phyloP scores from a whole-genome alignment of 495 filamentous ascomycete species.

The Penicillium diatomitis region DNA sequence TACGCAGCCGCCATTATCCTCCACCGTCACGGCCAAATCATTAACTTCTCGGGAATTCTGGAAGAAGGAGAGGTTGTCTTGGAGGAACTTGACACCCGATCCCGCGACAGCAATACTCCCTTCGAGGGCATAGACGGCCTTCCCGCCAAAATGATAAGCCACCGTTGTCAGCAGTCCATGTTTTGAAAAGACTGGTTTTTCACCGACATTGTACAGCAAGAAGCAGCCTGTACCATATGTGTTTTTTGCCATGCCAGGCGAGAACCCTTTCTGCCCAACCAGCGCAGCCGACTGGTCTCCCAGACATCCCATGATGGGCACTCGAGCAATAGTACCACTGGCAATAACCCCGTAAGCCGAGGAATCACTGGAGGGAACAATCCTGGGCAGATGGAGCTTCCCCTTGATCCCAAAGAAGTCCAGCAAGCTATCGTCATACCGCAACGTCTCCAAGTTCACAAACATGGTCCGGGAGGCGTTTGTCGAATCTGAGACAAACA shows the following conservation, averaged over 20 bases:
- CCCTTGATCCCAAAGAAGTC: slow-evolving; percentile 75
- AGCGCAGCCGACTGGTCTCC: slow-evolving; percentile 91
- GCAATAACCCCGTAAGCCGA: slow-evolving; percentile 62
- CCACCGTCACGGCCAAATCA: slow-evolving; percentile 67
- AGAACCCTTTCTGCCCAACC: slow-evolving; percentile 87
- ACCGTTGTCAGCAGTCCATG: slow-evolving; percentile 89
- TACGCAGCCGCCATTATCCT: slow-evolving; percentile 83
- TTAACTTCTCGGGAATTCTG: slow-evolving; percentile 65
- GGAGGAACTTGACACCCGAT: slow-evolving; percentile 79
- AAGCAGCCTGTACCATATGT: slow-evolving; percentile 97
- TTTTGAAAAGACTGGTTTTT: slow-evolving; percentile 79
- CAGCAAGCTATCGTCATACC: slow-evolving; percentile 75
- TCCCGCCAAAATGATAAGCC: slow-evolving; percentile 62
- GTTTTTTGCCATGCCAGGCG: slow-evolving; percentile 84
- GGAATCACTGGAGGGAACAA: slow-evolving; percentile 76
- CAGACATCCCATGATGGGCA: slow-evolving; percentile 75
- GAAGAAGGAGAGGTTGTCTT: slow-evolving; percentile 79
- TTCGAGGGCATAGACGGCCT: slow-evolving; percentile 83
- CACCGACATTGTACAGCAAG: slow-evolving; percentile 86
- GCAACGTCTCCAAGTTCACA: slow-evolving; percentile 75
- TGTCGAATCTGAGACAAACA: slow-evolving; percentile 83
- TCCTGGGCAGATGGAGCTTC: slow-evolving; percentile 64
- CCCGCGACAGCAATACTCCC: slow-evolving; percentile 92
- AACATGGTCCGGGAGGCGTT: slow-evolving; percentile 97
- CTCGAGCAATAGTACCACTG: slow-evolving; percentile 54